These are phyloP conservation scores for Diospyros lotus DNA, from an alignment of 148 eudicot genomes.

Conservation along the genomic window DNA sequence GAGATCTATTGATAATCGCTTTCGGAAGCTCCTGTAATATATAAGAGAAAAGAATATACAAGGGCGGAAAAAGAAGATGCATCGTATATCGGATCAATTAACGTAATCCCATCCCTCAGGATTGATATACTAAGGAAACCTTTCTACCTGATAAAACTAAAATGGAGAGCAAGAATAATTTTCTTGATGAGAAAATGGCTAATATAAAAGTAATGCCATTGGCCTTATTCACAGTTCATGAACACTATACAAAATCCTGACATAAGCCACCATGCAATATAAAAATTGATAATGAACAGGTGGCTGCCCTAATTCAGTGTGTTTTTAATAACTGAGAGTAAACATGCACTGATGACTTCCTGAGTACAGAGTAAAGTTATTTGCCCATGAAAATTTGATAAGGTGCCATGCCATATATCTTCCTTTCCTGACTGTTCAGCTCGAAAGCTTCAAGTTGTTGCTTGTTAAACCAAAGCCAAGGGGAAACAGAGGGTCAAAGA, in stretches of 20 bases:
- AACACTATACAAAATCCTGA: too few species aligned
- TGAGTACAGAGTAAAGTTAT: background rate
- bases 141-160: too few species aligned
- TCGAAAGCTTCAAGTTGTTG: conserved; percentile 17
- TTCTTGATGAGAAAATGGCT: background rate
- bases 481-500: conserved; percentile 73
- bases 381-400: too few species aligned
- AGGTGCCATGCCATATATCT: background rate
- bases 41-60: conserved; percentile 7
- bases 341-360: background rate
- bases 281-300: too few species aligned
- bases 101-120: background rate
- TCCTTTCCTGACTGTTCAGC: conserved; percentile 7
- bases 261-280: too few species aligned
- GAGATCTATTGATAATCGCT: conserved; percentile 9
- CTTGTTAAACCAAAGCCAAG: conserved; percentile 75
- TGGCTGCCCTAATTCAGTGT: too few species aligned
- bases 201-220: background rate
- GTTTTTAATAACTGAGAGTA: background rate
- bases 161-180: background rate
- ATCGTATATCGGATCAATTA: background rate
- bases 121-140: background rate
- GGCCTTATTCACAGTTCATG: too few species aligned
- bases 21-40: background rate
- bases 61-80: conserved; percentile 12